These are phyloP conservation scores for Alternaria sp. DNA, from an alignment of 2,329 filamentous ascomycete genomes.

Conservation along the genomic window DNA sequence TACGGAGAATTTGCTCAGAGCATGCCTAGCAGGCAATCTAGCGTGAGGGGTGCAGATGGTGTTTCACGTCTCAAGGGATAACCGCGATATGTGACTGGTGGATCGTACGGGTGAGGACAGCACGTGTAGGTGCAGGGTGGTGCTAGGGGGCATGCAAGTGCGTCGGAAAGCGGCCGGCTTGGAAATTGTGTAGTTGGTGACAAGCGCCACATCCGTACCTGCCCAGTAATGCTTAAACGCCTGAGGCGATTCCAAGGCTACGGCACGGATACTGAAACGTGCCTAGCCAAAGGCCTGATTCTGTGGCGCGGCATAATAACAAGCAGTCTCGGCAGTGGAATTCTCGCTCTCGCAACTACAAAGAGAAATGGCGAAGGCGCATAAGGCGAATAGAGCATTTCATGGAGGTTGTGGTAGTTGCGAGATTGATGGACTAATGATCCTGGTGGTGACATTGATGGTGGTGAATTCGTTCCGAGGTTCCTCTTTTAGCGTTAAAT, in stretches of 20 bases:
- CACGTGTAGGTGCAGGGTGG: neutral
- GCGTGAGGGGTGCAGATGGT: slow-evolving; percentile 3
- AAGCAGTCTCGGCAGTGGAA: neutral
- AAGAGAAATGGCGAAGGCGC: neutral
- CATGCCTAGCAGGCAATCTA: slow-evolving; percentile 9
- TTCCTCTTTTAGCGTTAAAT: neutral
- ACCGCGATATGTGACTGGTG: slow-evolving; percentile 8
- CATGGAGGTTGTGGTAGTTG: neutral
- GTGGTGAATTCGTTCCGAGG: neutral
- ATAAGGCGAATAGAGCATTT: neutral
- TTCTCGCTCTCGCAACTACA: neutral
- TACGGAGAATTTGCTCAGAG: slow-evolving; percentile 16
- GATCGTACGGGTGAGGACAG: neutral
- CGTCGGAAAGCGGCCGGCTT: neutral
- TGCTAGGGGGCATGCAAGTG: neutral
- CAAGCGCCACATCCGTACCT: slow-evolving; percentile 3
- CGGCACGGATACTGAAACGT: slow-evolving; percentile 2
- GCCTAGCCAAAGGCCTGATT: neutral
- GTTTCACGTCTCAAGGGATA: slow-evolving; percentile 6
- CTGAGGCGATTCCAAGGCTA: neutral
- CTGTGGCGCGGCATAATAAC: neutral
- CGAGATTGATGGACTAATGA: neutral
- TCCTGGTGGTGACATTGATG: neutral
- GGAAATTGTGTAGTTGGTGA: neutral
- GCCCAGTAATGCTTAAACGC: neutral